phyloP scores from a whole-genome alignment of 768 basidiomycete species.

The Mycena latifolia region DNA sequence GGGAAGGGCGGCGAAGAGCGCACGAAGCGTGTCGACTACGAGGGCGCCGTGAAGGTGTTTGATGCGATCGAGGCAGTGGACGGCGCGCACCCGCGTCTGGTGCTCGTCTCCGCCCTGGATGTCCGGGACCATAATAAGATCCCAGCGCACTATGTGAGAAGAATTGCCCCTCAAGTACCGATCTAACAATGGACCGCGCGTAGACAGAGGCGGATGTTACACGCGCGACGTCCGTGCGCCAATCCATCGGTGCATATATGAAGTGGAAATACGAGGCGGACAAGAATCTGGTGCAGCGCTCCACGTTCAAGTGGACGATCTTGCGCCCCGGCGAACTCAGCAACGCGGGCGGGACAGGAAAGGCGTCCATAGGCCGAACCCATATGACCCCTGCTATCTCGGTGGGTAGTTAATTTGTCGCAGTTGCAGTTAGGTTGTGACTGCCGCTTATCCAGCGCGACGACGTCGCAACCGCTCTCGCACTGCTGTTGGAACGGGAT shows the following conservation, averaged over 20 bases:
- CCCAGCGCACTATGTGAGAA: slow-evolving; percentile 65
- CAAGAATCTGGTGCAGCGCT: slow-evolving; percentile 60
- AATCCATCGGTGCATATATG: too few species aligned
- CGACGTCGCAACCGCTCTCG: slow-evolving; percentile 65
- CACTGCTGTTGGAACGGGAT: slow-evolving; percentile 60
- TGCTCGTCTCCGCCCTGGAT: slow-evolving; percentile 72
- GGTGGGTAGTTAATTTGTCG: slow-evolving; percentile 48
- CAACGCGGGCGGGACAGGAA: slow-evolving; percentile 63
- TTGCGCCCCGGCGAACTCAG: slow-evolving; percentile 70
- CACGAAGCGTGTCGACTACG: slow-evolving; percentile 69
- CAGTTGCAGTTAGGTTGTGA: not conserved
- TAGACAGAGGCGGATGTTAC: too few species aligned
- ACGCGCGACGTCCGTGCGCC: too few species aligned
- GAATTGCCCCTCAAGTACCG: too few species aligned
- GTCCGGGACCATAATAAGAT: slow-evolving; percentile 61
- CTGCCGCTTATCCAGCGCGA: slow-evolving; percentile 55
- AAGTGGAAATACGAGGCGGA: slow-evolving; percentile 66
- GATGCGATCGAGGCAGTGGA: too few species aligned
- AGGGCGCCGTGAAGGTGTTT: slow-evolving; percentile 78
- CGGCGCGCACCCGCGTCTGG: too few species aligned
- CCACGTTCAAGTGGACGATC: slow-evolving; percentile 74
- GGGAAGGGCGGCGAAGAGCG: slow-evolving; percentile 68
- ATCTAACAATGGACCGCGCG: not conserved
- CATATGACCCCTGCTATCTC: slow-evolving; percentile 60
- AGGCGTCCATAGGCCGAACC: slow-evolving; percentile 64